A percentile compares a stretch with the other conserved stretches of the same genome.
Evolutionary conservation across 352 stramenopile species (phyloP).

Genomic region (Plasmopara halstedii): DNA sequence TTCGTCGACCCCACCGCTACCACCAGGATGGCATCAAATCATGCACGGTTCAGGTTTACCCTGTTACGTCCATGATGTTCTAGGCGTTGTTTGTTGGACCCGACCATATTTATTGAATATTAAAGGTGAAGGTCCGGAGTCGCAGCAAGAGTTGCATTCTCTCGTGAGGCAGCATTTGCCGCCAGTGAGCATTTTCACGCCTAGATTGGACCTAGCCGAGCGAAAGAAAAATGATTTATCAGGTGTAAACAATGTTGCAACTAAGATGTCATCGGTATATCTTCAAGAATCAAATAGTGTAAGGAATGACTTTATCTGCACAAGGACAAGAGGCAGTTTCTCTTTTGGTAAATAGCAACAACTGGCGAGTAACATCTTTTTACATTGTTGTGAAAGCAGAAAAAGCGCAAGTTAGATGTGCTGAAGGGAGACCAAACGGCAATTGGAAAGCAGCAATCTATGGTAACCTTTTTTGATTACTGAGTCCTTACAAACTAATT

Average conservation of each 20-base stretch:
- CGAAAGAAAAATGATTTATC: slow-evolving; percentile 2
- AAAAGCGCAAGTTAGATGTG: slow-evolving; percentile 39
- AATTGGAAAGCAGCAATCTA: slow-evolving; percentile 17
- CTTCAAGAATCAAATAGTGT: slow-evolving; percentile 21
- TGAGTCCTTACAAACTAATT: not conserved
- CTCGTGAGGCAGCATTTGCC: slow-evolving; percentile 55
- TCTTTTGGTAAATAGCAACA: slow-evolving; percentile 6
- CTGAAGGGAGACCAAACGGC: slow-evolving; percentile 12
- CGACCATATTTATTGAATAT: slow-evolving; percentile 52
- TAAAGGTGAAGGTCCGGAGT: slow-evolving; percentile 14
- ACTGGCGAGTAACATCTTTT: slow-evolving; percentile 1
- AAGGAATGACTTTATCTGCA: slow-evolving; percentile 19
- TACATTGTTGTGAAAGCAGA: slow-evolving; percentile 14
- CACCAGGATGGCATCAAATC: slow-evolving; percentile 53
- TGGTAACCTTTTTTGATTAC: slow-evolving; percentile 18
- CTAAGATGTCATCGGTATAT: not conserved
- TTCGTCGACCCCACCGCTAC: slow-evolving; percentile 22
- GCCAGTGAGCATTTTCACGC: slow-evolving; percentile 52
- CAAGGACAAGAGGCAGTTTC: slow-evolving; percentile 16
- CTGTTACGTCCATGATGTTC: slow-evolving; percentile 55
- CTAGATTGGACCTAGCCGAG: slow-evolving; percentile 10
- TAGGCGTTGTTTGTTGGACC: slow-evolving; percentile 61
- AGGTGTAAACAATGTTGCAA: not conserved
- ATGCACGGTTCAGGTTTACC: slow-evolving; percentile 56
- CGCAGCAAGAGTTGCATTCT: slow-evolving; percentile 30